Base-by-base conservation (phyloP, 164 flowering plant genomes). In the Umbilicus rupestris region DNA sequence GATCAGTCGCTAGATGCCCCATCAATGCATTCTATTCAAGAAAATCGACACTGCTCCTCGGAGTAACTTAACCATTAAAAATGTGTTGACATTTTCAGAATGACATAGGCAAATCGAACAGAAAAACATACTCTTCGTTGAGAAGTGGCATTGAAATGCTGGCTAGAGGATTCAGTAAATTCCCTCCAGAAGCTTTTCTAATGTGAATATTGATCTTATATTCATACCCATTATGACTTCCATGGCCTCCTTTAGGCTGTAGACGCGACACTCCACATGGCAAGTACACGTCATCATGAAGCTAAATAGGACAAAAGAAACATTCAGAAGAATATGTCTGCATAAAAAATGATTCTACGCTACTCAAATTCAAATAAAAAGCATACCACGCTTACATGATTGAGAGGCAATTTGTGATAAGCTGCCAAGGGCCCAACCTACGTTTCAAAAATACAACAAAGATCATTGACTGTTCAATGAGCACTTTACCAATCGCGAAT, bases 181-280 rank as follows among this genome's bases (percentile, higher is more conserved):
- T n/a, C n/a, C n/a, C n/a, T n/a, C n/a, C n/a, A n/a, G n/a, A n/a
- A n/a, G n/a, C n/a, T n/a, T n/a, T n/a, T n/a, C 28, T 9, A 5
- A n/a, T 35, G 49, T 49, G 5, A 41, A 24, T 52, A 26, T 5
- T 63, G 49, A n/a, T 17, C 17, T 52, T 12, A 55, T 22, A 55
- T 22, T 57, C 74, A 68, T 84, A 92, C 98, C 98, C 98, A 59
- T 90, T 88, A 69, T 93, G 98, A 60, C 89, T 30, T 71, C 85
- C 88, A 79, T 88, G 92, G 62, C 92, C 96, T 72, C 96, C 96
- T 67, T 73, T 78, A 35, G 64, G 69, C 12, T 80, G 79, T 72
- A 93, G 84, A 55, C 98, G 94, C 71, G 90, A 92, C 49, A 93
- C 97, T 20, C 98, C 98, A 79, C 96, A 87, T 15, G 97, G 97